phyloP scores from a whole-genome alignment of 768 basidiomycete species.

The Nidularia pulvinata region DNA sequence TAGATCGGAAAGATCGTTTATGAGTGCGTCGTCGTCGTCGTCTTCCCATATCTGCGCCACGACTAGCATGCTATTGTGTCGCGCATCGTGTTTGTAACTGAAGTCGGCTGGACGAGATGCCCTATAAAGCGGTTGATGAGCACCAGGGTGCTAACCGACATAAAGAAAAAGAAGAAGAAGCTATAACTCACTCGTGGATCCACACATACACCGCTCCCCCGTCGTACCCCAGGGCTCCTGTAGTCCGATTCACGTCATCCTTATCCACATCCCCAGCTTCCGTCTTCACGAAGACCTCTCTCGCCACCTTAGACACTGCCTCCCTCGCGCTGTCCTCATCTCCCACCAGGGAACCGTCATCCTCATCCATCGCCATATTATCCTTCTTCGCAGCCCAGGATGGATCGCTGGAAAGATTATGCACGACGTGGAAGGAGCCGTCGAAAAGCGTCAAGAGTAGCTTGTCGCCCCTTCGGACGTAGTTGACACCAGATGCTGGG shows the following conservation, averaged over 20 bases:
- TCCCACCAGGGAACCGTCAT: not conserved
- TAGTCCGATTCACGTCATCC: slow-evolving; percentile 58
- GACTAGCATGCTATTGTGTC: slow-evolving; percentile 52
- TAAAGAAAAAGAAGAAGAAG: not conserved
- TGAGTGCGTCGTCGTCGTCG: slow-evolving; percentile 21
- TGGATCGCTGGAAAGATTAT: slow-evolving; percentile 47
- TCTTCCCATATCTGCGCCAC: slow-evolving; percentile 58
- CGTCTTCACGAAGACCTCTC: slow-evolving; percentile 46
- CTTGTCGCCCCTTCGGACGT: slow-evolving; percentile 45
- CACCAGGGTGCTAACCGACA: not conserved
- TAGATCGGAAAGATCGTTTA: slow-evolving; percentile 27
- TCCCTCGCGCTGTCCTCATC: slow-evolving; percentile 25
- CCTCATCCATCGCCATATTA: not conserved
- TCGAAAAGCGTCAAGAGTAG: slow-evolving; percentile 65
- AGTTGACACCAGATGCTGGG: slow-evolving; percentile 59
- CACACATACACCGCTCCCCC: slow-evolving; percentile 53
- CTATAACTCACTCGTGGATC: slow-evolving; percentile 80
- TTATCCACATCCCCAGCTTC: slow-evolving; percentile 38
- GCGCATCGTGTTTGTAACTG: slow-evolving; percentile 80
- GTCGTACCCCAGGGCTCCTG: slow-evolving; percentile 63
- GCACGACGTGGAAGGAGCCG: slow-evolving; percentile 68
- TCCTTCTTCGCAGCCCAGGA: slow-evolving; percentile 18
- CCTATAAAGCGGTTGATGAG: slow-evolving; percentile 30
- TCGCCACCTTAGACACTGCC: slow-evolving; percentile 46
- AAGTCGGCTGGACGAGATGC: slow-evolving; percentile 67